phyloP scores from a whole-genome alignment of 148 eudicot species.

The Amaranthus hypochondriacus region DNA sequence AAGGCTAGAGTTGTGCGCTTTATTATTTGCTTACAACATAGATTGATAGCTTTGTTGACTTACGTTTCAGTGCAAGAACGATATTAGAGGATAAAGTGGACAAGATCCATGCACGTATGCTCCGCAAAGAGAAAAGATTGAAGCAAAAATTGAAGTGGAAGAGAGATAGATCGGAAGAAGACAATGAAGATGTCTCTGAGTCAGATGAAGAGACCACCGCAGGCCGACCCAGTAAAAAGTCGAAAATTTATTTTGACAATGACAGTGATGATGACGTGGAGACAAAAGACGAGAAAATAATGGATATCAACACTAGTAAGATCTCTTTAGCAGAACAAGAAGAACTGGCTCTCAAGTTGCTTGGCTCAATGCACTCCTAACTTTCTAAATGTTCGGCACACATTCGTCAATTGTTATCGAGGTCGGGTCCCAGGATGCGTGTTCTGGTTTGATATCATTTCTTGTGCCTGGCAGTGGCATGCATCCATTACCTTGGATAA shows the following conservation, averaged over 20 bases:
- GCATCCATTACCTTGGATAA: too few species aligned
- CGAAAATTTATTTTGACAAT: conserved; percentile 48
- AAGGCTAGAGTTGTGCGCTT: not conserved
- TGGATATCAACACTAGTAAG: conserved; percentile 24
- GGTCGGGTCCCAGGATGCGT: not conserved
- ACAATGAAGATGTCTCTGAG: conserved; percentile 37
- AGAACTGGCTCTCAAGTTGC: conserved; percentile 70
- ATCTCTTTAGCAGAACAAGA: conserved; percentile 76
- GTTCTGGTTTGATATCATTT: not conserved
- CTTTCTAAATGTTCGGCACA: not conserved
- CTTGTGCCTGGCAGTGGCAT: too few species aligned
- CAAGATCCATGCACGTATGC: conserved; percentile 59
- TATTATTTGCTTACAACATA: not conserved
- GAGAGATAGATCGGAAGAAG: conserved; percentile 46
- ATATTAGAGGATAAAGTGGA: conserved; percentile 64
- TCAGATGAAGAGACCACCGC: conserved; percentile 38
- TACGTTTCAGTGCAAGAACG: conserved; percentile 30
- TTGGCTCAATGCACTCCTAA: conserved; percentile 62
- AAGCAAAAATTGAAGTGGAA: conserved; percentile 62
- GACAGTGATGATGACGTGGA: conserved; percentile 36
- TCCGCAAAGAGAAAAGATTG: conserved; percentile 60
- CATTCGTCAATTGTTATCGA: not conserved
- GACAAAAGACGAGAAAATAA: conserved; percentile 16
- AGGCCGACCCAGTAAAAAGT: conserved; percentile 36
- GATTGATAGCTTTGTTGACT: not conserved